phyloP scores from a whole-genome alignment of 2,329 filamentous ascomycete species.

The Microdochium nivale region DNA sequence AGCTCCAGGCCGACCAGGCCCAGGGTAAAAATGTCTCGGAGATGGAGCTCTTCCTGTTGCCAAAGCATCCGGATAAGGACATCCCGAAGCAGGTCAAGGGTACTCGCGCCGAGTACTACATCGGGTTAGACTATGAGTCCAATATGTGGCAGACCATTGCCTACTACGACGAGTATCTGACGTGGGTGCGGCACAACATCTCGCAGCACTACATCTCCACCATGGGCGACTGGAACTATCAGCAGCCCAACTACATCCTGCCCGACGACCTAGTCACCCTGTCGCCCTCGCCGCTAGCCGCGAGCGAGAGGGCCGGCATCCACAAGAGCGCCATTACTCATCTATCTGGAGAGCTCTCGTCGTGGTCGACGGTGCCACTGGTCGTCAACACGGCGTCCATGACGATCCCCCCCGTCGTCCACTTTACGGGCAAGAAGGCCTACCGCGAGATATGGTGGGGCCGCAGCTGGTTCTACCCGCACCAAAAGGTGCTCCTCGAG shows the following conservation, averaged over 20 bases:
- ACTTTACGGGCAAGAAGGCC: slow-evolving; percentile 29
- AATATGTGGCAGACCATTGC: slow-evolving; percentile 4
- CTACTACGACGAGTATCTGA: slow-evolving; percentile 3
- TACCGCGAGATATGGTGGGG: slow-evolving; percentile 20
- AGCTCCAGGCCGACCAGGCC: slow-evolving; percentile 12
- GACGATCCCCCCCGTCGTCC: slow-evolving; percentile 26
- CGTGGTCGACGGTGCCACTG: slow-evolving; percentile 17
- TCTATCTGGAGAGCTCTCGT: slow-evolving; percentile 11
- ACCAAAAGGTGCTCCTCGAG: slow-evolving; percentile 18
- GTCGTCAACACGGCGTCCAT: slow-evolving; percentile 27
- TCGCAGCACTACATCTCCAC: slow-evolving; percentile 1
- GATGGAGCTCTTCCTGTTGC: slow-evolving; percentile 8
- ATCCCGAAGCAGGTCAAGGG: background rate
- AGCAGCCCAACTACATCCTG: slow-evolving; percentile 1
- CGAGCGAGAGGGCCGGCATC: background rate
- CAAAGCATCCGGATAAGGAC: slow-evolving; percentile 1
- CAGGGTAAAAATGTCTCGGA: slow-evolving; percentile 7
- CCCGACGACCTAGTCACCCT: slow-evolving; percentile 1
- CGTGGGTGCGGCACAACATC: slow-evolving; percentile 4
- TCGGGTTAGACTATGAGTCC: slow-evolving; percentile 4
- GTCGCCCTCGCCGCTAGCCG: slow-evolving; percentile 1
- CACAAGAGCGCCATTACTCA: background rate
- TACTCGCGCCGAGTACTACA: slow-evolving; percentile 2
- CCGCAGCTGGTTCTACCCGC: slow-evolving; percentile 29
- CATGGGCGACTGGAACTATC: background rate